A percentile compares a stretch with the other conserved stretches of the same genome.
Evolutionary conservation across 2,329 filamentous ascomycete species (phyloP).

Genomic region (Magnaporthiopsis incrustans): DNA sequence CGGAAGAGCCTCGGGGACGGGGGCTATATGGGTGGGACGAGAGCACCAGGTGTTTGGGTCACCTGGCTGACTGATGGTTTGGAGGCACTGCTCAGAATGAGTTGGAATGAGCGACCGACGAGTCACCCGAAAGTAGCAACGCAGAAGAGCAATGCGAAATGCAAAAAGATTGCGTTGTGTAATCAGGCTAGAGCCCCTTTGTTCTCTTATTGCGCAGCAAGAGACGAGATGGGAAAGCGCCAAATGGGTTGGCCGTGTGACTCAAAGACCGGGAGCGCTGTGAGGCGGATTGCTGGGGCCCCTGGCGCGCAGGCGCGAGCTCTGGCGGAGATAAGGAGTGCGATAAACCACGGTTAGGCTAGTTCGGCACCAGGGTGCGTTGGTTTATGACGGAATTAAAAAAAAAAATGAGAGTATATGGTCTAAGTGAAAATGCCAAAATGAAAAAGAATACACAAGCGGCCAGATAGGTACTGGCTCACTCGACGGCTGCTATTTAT

Average conservation of each 20-base stretch:
- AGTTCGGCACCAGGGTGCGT: neutral
- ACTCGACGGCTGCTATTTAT: neutral
- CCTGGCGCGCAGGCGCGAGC: neutral
- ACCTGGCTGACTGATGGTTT: neutral
- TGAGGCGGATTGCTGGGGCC: neutral
- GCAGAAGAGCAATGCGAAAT: neutral
- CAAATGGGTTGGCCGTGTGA: constrained; percentile 3
- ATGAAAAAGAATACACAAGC: neutral
- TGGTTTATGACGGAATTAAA: neutral
- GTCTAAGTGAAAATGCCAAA: neutral
- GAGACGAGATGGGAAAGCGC: neutral
- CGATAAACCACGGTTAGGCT: neutral
- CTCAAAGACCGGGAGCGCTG: neutral
- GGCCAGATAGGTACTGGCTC: neutral
- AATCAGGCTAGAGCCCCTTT: neutral
- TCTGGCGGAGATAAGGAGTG: neutral
- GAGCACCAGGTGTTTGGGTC: neutral
- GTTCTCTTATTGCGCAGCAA: neutral
- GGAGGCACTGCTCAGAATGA: neutral
- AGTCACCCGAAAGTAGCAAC: neutral
- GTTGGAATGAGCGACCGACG: neutral
- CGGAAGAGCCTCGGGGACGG: neutral
- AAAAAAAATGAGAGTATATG: neutral
- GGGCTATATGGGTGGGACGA: neutral
- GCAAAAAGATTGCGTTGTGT: neutral